Evolutionary conservation across 495 filamentous ascomycete genomes (phyloP).

Genomic region (Hapsidospora chrysogenum): DNA sequence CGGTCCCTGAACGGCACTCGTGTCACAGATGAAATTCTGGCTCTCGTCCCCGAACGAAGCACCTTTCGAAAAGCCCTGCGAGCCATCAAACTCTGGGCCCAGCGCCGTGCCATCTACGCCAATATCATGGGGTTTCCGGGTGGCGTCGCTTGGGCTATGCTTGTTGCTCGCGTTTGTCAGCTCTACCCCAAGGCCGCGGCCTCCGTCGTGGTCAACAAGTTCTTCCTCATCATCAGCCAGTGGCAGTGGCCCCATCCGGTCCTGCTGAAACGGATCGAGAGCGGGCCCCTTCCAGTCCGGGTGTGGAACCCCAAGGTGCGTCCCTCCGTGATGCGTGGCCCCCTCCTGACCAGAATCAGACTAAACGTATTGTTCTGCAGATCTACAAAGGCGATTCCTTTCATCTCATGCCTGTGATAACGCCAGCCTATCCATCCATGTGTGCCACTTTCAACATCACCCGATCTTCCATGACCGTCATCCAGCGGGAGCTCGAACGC

Average conservation of each 20-base stretch:
- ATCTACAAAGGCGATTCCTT: slow-evolving; percentile 63
- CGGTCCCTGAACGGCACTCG: slow-evolving; percentile 85
- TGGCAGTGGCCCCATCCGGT: slow-evolving; percentile 94
- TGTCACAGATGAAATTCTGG: slow-evolving; percentile 81
- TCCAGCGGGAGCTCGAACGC: slow-evolving; percentile 65
- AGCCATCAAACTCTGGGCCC: slow-evolving; percentile 91
- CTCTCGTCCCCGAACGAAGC: slow-evolving; percentile 72
- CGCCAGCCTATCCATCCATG: slow-evolving; percentile 90
- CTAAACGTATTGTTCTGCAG: slow-evolving; percentile 29
- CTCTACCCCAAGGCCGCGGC: slow-evolving; percentile 88
- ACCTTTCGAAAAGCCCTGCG: slow-evolving; percentile 77
- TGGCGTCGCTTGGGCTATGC: slow-evolving; percentile 94
- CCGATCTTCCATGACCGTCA: slow-evolving; percentile 65
- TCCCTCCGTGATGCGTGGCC: background rate
- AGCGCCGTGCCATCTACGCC: slow-evolving; percentile 80
- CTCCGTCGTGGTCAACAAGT: slow-evolving; percentile 72
- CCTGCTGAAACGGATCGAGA: slow-evolving; percentile 75
- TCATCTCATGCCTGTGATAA: slow-evolving; percentile 95
- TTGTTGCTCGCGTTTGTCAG: slow-evolving; percentile 90
- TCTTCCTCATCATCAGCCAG: slow-evolving; percentile 77
- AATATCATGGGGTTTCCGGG: slow-evolving; percentile 94
- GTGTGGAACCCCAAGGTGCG: slow-evolving; percentile 89
- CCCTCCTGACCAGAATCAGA: background rate
- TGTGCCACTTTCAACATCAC: slow-evolving; percentile 91
- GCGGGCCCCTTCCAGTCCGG: slow-evolving; percentile 58